Evolutionary conservation across 257 asterid genomes (phyloP).

Genomic region (Cordia subcordata): DNA sequence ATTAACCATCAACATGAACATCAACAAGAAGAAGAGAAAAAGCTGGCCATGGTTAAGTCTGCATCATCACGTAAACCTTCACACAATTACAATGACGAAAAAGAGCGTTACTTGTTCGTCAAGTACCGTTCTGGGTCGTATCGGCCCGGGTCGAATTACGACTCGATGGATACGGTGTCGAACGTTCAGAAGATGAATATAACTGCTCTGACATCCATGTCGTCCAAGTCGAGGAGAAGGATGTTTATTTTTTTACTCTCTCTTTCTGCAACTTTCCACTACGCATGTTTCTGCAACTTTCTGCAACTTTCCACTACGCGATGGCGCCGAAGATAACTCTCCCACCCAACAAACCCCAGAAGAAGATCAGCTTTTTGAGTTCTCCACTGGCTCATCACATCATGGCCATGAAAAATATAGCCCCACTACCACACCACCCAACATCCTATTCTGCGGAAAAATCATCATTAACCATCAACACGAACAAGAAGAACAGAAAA

Average conservation of each 20-base stretch:
- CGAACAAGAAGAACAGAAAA: background rate
- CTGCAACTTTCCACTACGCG: background rate
- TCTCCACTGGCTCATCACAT: background rate
- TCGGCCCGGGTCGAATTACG: background rate
- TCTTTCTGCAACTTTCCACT: too few species aligned
- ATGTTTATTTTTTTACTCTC: slow-evolving; percentile 82
- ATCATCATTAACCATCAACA: slow-evolving; percentile 4
- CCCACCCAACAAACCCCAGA: background rate
- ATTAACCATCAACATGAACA: background rate
- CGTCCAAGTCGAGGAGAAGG: slow-evolving; percentile 51
- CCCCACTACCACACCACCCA: slow-evolving; percentile 2
- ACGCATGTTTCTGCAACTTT: too few species aligned
- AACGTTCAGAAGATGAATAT: slow-evolving; percentile 48
- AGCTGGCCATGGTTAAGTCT: too few species aligned
- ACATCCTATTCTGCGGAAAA: background rate
- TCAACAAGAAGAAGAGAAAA: background rate
- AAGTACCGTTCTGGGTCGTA: background rate
- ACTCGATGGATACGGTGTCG: slow-evolving; percentile 13
- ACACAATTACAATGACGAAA: too few species aligned
- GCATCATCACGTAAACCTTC: too few species aligned
- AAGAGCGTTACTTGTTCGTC: background rate
- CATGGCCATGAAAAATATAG: background rate
- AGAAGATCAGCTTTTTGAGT: slow-evolving; percentile 5
- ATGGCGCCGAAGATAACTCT: background rate
- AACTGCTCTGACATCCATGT: slow-evolving; percentile 62